Percentiles rank a stretch among this genome's conserved stretches.
Evolutionary conservation across 192 early-diverging fungal species (phyloP).

Genomic region (Hyaloraphidium curvatum): DNA sequence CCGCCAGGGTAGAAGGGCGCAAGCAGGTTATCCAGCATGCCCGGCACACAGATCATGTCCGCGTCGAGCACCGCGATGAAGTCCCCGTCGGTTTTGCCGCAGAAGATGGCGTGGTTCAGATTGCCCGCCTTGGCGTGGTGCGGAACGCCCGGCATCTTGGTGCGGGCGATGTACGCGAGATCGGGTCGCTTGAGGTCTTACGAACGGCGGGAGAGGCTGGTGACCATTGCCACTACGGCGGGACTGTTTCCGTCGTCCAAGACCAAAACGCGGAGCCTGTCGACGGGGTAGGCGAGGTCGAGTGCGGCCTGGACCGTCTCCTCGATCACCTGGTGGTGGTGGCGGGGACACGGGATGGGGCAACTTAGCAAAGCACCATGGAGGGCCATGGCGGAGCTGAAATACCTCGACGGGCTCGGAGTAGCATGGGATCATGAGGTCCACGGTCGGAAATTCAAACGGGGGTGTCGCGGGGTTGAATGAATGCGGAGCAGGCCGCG

Average conservation of each 20-base stretch:
- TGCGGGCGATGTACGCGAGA: not conserved
- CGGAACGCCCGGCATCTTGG: not conserved
- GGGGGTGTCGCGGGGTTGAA: not conserved
- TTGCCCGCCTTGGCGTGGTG: slow-evolving; percentile 2
- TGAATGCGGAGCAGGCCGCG: too few species aligned
- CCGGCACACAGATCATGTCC: not conserved
- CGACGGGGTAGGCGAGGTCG: not conserved
- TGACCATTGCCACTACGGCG: not conserved
- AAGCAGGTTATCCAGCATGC: not conserved
- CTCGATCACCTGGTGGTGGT: too few species aligned
- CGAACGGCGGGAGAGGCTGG: too few species aligned
- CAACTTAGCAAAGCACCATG: too few species aligned
- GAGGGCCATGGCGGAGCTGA: too few species aligned
- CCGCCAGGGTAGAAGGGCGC: too few species aligned
- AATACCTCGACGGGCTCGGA: not conserved
- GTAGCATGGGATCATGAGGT: not conserved
- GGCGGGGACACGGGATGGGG: too few species aligned
- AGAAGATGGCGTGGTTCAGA: not conserved
- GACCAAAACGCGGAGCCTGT: not conserved
- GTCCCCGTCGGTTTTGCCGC: not conserved
- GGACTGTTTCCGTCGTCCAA: not conserved
- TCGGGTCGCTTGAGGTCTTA: not conserved
- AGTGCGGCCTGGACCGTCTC: not conserved
- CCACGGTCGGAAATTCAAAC: not conserved
- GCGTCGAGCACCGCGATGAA: not conserved